phyloP scores from a whole-genome alignment of 768 basidiomycete genomes.

The Macrolepiota albuminosa region DNA sequence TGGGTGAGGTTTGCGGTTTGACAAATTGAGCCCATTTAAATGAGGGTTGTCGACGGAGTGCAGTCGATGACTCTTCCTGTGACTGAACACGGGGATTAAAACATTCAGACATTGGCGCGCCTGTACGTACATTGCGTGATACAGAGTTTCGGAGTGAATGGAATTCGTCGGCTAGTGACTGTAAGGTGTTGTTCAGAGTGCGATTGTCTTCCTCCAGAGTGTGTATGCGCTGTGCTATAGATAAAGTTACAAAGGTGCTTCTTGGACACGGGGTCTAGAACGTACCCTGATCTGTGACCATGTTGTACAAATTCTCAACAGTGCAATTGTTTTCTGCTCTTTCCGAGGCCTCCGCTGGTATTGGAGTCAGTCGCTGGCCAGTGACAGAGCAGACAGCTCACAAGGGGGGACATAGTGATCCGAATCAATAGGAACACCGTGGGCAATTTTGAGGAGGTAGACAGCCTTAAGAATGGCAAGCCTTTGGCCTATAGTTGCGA shows the following conservation, averaged over 20 bases:
- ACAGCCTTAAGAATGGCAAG: slow-evolving; percentile 89
- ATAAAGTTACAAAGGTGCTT: neutral
- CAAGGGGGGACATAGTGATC: slow-evolving; percentile 89
- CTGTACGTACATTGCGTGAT: slow-evolving; percentile 34
- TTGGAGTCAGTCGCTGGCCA: slow-evolving; percentile 5
- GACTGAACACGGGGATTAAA: slow-evolving; percentile 7
- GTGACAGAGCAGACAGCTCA: slow-evolving; percentile 32
- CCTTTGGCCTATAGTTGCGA: slow-evolving; percentile 88
- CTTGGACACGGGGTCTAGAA: neutral
- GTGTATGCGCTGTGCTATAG: slow-evolving; percentile 61
- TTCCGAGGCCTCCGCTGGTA: slow-evolving; percentile 55
- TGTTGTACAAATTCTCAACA: slow-evolving; percentile 59
- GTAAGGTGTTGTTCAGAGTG: slow-evolving; percentile 57
- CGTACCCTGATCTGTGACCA: slow-evolving; percentile 75
- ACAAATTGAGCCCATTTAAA: slow-evolving; percentile 88
- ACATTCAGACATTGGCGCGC: slow-evolving; percentile 1
- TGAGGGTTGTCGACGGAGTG: slow-evolving; percentile 69
- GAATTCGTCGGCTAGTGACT: slow-evolving; percentile 65
- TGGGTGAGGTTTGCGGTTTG: slow-evolving; percentile 76
- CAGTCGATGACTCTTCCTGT: slow-evolving; percentile 30
- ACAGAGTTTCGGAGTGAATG: slow-evolving; percentile 33
- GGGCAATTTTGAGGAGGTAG: slow-evolving; percentile 81
- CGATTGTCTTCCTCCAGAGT: slow-evolving; percentile 76
- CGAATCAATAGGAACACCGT: slow-evolving; percentile 77
- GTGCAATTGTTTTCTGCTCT: slow-evolving; percentile 43